Evolutionary conservation across 192 early-diverging fungal species (phyloP).

Genomic region (Phycomyces blakesleeanus): DNA sequence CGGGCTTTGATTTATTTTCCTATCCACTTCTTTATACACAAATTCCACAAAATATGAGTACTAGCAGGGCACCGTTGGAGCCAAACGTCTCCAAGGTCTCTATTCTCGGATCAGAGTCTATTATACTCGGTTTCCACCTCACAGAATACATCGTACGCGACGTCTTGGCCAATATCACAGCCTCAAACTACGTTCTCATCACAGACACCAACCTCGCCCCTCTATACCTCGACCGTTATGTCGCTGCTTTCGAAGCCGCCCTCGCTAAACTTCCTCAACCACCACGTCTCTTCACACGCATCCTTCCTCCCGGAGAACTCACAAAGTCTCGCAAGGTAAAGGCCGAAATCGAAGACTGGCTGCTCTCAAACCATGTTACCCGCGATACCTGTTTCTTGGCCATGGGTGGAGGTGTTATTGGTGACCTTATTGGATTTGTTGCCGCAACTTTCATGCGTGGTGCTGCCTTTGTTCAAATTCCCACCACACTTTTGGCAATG

Average conservation of each 20-base stretch:
- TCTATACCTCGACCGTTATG: conserved; percentile 65
- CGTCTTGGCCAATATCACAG: conserved; percentile 62
- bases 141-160: conserved; percentile 71
- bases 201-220: conserved; percentile 83
- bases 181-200: conserved; percentile 83
- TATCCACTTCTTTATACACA: neutral
- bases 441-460: conserved; percentile 99
- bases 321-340: conserved; percentile 87
- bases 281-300: conserved; percentile 66
- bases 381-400: conserved; percentile 91
- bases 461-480: conserved; percentile 89
- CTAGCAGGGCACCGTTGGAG: conserved; percentile 3
- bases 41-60: conserved; percentile 6
- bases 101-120: conserved; percentile 86
- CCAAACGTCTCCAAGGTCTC: conserved; percentile 66
- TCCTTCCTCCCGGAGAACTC: conserved; percentile 85
- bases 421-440: conserved; percentile 94
- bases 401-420: conserved; percentile 95
- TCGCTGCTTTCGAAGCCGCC: conserved; percentile 45
- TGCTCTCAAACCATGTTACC: conserved; percentile 79
- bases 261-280: conserved; percentile 6
- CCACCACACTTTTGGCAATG: conserved; percentile 94
- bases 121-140: conserved; percentile 82
- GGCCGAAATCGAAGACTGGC: conserved; percentile 87
- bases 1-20: no score